Conservation (phyloP, 108 stramenopile genomes). For the Skeletonema grethae region DNA sequence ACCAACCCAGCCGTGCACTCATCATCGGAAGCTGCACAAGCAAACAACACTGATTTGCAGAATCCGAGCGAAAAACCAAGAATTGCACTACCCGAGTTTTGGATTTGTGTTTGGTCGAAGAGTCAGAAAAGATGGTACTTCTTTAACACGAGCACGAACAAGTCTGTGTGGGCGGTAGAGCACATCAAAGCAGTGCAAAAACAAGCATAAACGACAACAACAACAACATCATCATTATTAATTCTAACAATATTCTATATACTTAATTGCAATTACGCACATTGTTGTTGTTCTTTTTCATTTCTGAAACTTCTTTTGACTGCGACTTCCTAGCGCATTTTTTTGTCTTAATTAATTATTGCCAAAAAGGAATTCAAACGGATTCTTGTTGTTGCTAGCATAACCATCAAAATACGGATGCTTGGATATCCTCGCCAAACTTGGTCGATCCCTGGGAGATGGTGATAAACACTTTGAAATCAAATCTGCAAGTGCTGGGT, state of each 20-base stretch:
- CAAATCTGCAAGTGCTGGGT: conserved; percentile 65
- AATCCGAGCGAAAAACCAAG: conserved; percentile 66
- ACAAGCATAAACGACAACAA: background rate
- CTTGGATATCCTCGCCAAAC: conserved; percentile 63
- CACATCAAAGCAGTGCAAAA: conserved; percentile 13
- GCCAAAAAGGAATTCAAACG: conserved; percentile 44
- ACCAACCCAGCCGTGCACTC: conserved; percentile 6
- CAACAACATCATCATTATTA: background rate
- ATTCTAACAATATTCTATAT: conserved; percentile 4
- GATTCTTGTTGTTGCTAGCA: conserved; percentile 26
- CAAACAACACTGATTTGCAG: conserved; percentile 45
- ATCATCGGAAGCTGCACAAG: conserved; percentile 4
- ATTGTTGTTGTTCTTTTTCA: background rate
- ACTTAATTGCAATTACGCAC: background rate
- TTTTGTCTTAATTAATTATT: background rate
- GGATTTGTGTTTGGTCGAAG: conserved; percentile 83
- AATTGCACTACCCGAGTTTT: conserved; percentile 67
- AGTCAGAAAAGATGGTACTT: conserved; percentile 84
- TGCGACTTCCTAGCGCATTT: background rate
- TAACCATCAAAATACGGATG: conserved; percentile 75
- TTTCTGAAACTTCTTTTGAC: background rate
- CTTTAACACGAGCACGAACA: conserved; percentile 73
- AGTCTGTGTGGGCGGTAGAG: conserved; percentile 64
- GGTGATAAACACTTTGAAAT: conserved; percentile 62
- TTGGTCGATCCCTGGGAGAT: conserved; percentile 68